Evolutionary conservation across 1,284 basidiomycete species (phyloP).

Genomic region (Cryptococcus maquisensis): DNA sequence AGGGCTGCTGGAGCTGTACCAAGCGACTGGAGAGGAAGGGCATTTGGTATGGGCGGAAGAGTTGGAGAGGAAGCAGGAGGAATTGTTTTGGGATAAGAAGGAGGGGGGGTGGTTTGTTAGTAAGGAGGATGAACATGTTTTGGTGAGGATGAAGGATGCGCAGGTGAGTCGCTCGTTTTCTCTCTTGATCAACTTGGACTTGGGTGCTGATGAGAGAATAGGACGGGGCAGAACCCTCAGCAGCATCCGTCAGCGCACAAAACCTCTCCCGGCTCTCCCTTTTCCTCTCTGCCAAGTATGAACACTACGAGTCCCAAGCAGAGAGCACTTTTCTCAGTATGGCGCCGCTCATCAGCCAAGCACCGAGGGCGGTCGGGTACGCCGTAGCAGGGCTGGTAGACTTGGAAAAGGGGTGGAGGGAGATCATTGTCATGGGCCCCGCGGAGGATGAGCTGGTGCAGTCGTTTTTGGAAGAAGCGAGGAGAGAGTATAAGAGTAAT

Average conservation of each 20-base stretch:
- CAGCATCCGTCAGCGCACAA: slow-evolving; percentile 47
- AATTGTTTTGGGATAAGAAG: slow-evolving; percentile 50
- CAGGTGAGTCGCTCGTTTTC: slow-evolving; percentile 15
- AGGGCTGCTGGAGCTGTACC: slow-evolving; percentile 48
- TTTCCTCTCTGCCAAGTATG: slow-evolving; percentile 35
- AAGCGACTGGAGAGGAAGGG: slow-evolving; percentile 47
- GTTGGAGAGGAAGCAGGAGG: slow-evolving; percentile 51
- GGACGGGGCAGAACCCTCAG: slow-evolving; percentile 53
- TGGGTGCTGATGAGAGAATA: slow-evolving; percentile 12
- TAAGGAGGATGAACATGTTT: slow-evolving; percentile 48
- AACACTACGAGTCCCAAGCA: slow-evolving; percentile 42
- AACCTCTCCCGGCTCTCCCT: slow-evolving; percentile 50
- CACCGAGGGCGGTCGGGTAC: slow-evolving; percentile 36
- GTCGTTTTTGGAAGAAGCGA: slow-evolving; percentile 12
- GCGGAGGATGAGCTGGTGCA: slow-evolving; percentile 5
- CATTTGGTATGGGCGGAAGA: slow-evolving; percentile 46
- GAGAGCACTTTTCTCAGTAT: slow-evolving; percentile 31
- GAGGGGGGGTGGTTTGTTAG: slow-evolving; percentile 52
- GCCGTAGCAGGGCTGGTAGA: slow-evolving; percentile 33
- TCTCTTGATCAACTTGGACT: neutral
- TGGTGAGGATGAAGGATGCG: slow-evolving; percentile 52
- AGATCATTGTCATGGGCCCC: slow-evolving; percentile 31
- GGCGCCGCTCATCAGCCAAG: slow-evolving; percentile 6
- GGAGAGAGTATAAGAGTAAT: slow-evolving; percentile 23
- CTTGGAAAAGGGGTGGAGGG: slow-evolving; percentile 23